These are phyloP conservation scores for Aspergillus calidoustus DNA, from an alignment of 2,329 filamentous ascomycete genomes.

Conservation along the genomic window DNA sequence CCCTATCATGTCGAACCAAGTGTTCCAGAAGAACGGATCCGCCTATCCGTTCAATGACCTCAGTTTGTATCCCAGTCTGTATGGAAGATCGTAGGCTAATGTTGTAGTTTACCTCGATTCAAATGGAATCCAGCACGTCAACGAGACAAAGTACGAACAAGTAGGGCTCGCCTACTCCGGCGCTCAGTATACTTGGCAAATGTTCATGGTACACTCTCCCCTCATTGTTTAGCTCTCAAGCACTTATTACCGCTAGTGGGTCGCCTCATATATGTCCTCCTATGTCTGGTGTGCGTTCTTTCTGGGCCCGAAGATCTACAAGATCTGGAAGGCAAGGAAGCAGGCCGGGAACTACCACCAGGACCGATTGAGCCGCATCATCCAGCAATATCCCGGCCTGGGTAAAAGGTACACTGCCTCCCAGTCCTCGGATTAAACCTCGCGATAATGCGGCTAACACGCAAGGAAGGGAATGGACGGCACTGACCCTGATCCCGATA, in stretches of 20 bases:
- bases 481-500: constrained; percentile 56
- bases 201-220: constrained; percentile 3
- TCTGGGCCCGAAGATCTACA: constrained; percentile 4
- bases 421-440: too few relatives aligned
- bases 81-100: constrained; percentile 33
- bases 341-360: background rate
- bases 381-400: constrained; percentile 57
- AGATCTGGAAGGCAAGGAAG: constrained; percentile 5
- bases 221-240: too few relatives aligned
- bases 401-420: background rate
- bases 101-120: background rate
- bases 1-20: constrained; percentile 62
- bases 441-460: background rate
- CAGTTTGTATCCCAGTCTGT: constrained; percentile 32
- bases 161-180: constrained; percentile 63
- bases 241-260: constrained; percentile 60
- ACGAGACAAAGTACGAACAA: constrained; percentile 51
- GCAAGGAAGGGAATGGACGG: constrained; percentile 14
- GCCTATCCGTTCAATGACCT: constrained; percentile 48
- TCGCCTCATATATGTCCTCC: constrained; percentile 46
- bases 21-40: constrained; percentile 56
- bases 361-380: constrained; percentile 40
- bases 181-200: constrained; percentile 61
- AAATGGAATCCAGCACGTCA: constrained; percentile 39
- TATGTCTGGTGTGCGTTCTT: constrained; percentile 8